A percentile compares a stretch with the other conserved stretches of the same genome.
Conservation (phyloP, 805 yeast species). For the Saccharomyces kudriavzevii region DNA sequence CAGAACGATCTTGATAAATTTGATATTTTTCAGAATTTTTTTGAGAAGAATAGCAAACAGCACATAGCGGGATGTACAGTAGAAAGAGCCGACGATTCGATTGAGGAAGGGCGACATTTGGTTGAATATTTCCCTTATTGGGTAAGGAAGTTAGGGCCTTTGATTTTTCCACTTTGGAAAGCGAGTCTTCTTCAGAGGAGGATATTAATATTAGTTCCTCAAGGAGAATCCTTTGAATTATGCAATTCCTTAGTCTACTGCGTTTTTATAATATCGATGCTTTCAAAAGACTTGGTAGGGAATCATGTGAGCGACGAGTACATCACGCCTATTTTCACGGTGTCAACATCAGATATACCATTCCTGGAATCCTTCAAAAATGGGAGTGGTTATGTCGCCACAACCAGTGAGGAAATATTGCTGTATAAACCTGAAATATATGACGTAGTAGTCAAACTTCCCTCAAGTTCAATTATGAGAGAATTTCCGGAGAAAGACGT, state of each 20-base stretch:
- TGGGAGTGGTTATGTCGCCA: constrained; percentile 20
- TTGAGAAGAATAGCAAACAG: constrained; percentile 4
- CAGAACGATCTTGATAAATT: constrained; percentile 7
- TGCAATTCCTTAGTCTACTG: constrained; percentile 25
- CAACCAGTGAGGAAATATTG: constrained; percentile 28
- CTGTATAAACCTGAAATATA: constrained; percentile 18
- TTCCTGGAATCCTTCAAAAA: constrained; percentile 2
- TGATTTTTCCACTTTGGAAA: constrained; percentile 30
- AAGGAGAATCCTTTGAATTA: constrained; percentile 22
- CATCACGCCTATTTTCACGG: constrained; percentile 15
- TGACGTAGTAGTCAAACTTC: constrained; percentile 20
- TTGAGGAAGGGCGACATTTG: constrained; percentile 7
- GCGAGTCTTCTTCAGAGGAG: constrained; percentile 22
- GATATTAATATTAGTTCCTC: constrained; percentile 22
- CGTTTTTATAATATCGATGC: constrained; percentile 16
- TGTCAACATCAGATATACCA: constrained; percentile 18
- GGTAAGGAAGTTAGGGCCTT: constrained; percentile 27
- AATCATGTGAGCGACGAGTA: constrained; percentile 5
- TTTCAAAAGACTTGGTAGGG: constrained; percentile 3
- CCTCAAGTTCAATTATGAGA: constrained; percentile 5
- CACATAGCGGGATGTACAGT: constrained; percentile 1
- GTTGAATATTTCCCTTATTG: constrained; percentile 19
- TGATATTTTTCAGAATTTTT: constrained; percentile 13
- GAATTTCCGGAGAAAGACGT: constrained; percentile 4
- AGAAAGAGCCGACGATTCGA: background rate